Evolutionary conservation across 2,329 filamentous ascomycete genomes (phyloP).

Genomic region (Botrytis tulipae): DNA sequence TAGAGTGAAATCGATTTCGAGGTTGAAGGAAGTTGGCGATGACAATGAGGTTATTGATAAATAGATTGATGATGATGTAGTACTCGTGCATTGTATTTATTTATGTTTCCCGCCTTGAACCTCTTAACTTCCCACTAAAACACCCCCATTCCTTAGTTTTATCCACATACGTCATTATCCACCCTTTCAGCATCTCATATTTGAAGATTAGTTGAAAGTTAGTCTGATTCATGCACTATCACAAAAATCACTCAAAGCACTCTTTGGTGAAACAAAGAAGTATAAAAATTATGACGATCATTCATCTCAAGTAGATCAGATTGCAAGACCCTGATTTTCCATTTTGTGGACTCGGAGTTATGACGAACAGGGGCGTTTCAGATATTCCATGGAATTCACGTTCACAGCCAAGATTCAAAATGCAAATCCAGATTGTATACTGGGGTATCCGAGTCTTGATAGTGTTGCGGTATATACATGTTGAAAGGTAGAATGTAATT

Average conservation of each 20-base stretch:
- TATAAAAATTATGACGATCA: neutral
- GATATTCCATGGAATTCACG: neutral
- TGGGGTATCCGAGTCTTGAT: neutral
- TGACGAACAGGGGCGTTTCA: neutral
- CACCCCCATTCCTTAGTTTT: neutral
- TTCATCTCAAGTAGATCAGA: slow-evolving; percentile 7
- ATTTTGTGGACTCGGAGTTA: neutral
- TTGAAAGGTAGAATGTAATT: neutral
- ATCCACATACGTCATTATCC: neutral
- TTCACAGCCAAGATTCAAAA: neutral
- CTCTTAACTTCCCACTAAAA: neutral
- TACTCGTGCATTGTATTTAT: neutral
- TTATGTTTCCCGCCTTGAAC: neutral
- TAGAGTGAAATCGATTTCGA: neutral
- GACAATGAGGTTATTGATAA: neutral
- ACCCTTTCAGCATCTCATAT: neutral
- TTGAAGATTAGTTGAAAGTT: neutral
- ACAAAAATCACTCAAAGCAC: neutral
- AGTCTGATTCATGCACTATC: neutral
- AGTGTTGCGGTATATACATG: neutral
- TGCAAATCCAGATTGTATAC: neutral
- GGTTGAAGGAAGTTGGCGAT: neutral
- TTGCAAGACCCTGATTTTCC: neutral
- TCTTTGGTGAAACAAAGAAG: neutral
- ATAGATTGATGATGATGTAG: neutral